Conservation (phyloP, 2,329 filamentous ascomycete species). For the Ilyonectria sp. region DNA sequence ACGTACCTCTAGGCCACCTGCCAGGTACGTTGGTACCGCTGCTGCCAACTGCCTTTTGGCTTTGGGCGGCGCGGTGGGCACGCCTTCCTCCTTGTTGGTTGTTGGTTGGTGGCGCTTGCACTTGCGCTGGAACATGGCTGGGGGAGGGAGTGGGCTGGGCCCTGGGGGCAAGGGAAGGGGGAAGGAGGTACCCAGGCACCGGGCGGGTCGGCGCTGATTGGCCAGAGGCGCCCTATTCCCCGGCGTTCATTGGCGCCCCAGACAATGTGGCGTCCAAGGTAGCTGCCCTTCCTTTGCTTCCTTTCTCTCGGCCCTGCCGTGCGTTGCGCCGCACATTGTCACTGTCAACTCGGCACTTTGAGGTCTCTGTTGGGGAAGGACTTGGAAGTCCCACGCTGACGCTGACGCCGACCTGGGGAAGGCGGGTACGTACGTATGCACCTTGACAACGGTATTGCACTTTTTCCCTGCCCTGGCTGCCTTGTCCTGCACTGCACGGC, state of each 20-base stretch:
- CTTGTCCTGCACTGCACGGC: background rate
- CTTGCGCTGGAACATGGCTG: conserved; percentile 8
- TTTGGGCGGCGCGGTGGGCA: background rate
- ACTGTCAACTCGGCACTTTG: no score
- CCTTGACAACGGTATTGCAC: no score
- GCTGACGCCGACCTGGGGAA: no score
- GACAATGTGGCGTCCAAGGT: background rate
- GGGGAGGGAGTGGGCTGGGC: background rate
- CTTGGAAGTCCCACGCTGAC: no score
- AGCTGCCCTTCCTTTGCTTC: background rate
- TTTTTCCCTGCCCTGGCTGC: no score
- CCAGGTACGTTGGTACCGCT: no score
- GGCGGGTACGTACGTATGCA: no score
- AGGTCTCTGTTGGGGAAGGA: no score
- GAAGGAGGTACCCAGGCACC: background rate
- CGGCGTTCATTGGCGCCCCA: background rate
- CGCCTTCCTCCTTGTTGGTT: background rate
- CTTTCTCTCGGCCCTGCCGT: background rate
- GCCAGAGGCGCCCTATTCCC: background rate
- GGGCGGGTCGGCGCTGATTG: background rate
- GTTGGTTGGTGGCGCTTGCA: background rate
- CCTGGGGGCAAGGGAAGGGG: background rate
- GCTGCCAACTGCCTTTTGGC: no score
- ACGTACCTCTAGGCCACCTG: background rate
- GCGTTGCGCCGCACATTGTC: background rate